Evolutionary conservation across 192 early-diverging fungal genomes (phyloP).

Genomic region (Backusella psychrophila): DNA sequence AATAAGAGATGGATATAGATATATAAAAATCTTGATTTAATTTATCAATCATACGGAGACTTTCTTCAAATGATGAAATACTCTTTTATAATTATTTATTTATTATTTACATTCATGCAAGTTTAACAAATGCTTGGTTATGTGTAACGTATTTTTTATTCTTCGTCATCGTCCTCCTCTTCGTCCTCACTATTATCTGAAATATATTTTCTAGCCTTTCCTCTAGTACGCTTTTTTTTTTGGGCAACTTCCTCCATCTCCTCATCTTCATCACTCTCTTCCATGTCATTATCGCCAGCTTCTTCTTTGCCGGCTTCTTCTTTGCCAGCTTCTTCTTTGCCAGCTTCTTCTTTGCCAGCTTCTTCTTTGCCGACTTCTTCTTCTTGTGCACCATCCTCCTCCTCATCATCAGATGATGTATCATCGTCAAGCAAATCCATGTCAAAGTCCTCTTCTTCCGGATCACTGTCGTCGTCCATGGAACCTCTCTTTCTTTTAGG

Average conservation of each 20-base stretch:
- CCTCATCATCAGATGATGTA: background rate
- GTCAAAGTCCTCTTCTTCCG: background rate
- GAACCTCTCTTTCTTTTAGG: background rate
- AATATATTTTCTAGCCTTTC: background rate
- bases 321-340: background rate
- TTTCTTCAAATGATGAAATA: background rate
- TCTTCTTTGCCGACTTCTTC: background rate
- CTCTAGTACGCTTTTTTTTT: conserved; percentile 15
- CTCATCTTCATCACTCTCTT: conserved; percentile 23
- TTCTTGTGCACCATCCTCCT: background rate
- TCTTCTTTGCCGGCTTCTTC: background rate
- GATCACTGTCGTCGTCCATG: background rate
- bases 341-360: background rate
- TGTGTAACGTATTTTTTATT: background rate
- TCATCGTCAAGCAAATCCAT: background rate
- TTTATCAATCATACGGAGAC: background rate
- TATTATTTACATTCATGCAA: background rate
- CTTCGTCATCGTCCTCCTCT: background rate
- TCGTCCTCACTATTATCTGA: background rate
- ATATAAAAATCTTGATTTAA: too few species aligned
- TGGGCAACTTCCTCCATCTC: conserved; percentile 30
- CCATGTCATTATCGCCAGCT: background rate
- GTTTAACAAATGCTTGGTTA: background rate
- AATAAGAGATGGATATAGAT: too few species aligned
- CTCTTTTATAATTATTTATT: background rate